Conservation (phyloP, 768 basidiomycete genomes). For the Boletellus sp. region DNA sequence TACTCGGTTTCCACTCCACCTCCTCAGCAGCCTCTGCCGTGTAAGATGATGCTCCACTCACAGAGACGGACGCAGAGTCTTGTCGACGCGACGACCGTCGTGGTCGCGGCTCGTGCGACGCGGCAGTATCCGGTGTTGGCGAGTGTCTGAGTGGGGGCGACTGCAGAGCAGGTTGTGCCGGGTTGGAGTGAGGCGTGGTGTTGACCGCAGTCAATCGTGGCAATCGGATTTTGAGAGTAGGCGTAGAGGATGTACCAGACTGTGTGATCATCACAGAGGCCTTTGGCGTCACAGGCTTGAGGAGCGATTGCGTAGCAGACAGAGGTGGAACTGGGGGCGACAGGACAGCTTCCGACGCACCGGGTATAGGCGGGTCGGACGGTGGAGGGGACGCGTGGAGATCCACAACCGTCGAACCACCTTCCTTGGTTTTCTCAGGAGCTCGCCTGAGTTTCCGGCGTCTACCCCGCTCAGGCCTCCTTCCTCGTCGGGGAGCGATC, state of each 20-base stretch:
- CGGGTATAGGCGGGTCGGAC: constrained; percentile 13
- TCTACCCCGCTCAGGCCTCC: constrained; percentile 13
- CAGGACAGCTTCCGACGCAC: constrained; percentile 11
- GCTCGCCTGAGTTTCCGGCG: constrained; percentile 25
- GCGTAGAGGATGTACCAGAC: constrained; percentile 29
- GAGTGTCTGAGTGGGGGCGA: constrained; percentile 20
- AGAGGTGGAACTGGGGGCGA: constrained; percentile 4
- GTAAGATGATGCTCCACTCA: constrained; percentile 31
- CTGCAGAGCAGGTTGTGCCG: constrained; percentile 16
- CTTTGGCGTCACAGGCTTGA: constrained; percentile 31
- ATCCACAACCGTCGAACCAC: constrained; percentile 2
- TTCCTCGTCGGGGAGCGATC: constrained; percentile 8
- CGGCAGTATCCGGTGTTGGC: constrained; percentile 20
- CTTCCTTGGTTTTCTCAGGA: constrained; percentile 17
- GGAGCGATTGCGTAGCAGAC: constrained; percentile 7
- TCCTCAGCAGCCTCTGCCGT: constrained; percentile 29
- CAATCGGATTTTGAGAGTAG: constrained; percentile 33
- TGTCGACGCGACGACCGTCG: constrained; percentile 27
- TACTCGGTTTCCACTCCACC: constrained; percentile 28
- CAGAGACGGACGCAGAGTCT: constrained; percentile 29
- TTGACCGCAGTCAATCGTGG: constrained; percentile 32
- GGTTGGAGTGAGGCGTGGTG: constrained; percentile 21
- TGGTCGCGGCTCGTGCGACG: constrained; percentile 24
- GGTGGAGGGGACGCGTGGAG: constrained; percentile 16
- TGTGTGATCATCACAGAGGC: constrained; percentile 35